Conservation (phyloP, 73 alveolate species). For the Paramecium sexaurelia region DNA sequence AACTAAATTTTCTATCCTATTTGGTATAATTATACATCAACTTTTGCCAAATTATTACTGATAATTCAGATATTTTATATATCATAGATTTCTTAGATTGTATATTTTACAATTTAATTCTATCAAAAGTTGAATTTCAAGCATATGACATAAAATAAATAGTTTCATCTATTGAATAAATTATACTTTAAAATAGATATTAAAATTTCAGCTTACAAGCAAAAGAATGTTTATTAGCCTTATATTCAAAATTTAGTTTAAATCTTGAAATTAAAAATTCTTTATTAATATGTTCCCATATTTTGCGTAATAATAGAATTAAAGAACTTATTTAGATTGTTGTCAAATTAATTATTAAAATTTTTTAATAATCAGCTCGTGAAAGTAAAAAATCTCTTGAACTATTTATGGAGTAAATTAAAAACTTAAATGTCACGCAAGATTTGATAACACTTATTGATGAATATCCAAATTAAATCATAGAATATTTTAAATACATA, state of each 20-base stretch:
- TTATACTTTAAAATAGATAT: not conserved
- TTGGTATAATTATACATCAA: not conserved
- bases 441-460: not conserved
- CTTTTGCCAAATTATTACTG: not conserved
- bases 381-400: not conserved
- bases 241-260: not conserved
- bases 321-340: not conserved
- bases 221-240: not conserved
- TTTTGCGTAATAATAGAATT: not conserved
- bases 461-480: not conserved
- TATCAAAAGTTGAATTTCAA: not conserved
- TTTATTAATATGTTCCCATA: not conserved
- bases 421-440: not conserved
- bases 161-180: not conserved
- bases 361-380: not conserved
- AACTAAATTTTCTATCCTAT: not conserved
- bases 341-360: not conserved
- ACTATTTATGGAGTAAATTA: not conserved
- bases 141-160: not conserved
- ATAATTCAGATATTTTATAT: not conserved
- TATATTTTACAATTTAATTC: not conserved
- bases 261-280: not conserved
- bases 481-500: not conserved
- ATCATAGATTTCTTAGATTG: not conserved
- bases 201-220: not conserved